These are phyloP conservation scores for Acacia acuminata DNA, from an alignment of 306 rosid genomes.

Conservation along the genomic window DNA sequence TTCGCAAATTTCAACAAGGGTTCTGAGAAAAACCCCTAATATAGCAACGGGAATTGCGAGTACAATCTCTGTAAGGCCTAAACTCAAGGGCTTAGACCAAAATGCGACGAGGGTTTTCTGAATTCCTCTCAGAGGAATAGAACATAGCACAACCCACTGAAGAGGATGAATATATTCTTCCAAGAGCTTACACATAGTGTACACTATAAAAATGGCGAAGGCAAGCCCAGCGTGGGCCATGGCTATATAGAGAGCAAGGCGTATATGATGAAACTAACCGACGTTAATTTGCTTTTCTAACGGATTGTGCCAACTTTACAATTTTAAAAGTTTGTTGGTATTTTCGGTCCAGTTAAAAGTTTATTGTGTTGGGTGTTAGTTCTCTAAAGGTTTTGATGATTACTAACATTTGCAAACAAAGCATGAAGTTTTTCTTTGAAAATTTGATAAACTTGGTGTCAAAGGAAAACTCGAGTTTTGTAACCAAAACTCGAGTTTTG, in stretches of 20 bases:
- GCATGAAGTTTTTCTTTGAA: too few species aligned
- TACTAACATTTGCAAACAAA: too few species aligned
- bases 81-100: slow-evolving; percentile 71
- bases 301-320: too few species aligned
- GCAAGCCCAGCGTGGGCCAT: slow-evolving; percentile 94
- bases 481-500: too few species aligned
- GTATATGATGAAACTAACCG: too few species aligned
- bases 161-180: slow-evolving; percentile 81
- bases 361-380: too few species aligned
- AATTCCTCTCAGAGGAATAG: slow-evolving; percentile 83
- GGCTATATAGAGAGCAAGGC: slow-evolving; percentile 86
- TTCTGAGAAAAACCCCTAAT: slow-evolving; percentile 68
- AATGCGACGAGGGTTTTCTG: slow-evolving; percentile 72
- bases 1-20: slow-evolving; percentile 78
- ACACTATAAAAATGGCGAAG: slow-evolving; percentile 71
- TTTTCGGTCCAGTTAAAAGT: too few species aligned
- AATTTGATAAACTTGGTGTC: too few species aligned
- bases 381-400: too few species aligned
- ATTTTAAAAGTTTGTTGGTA: too few species aligned
- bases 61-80: slow-evolving; percentile 85
- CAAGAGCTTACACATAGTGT: slow-evolving; percentile 64
- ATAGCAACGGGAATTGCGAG: slow-evolving; percentile 76
- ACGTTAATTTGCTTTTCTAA: too few species aligned
- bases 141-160: slow-evolving; percentile 93
- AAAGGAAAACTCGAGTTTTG: too few species aligned